Evolutionary conservation across 352 stramenopile species (phyloP).

Genomic region (Phytophthora chlamydospora): DNA sequence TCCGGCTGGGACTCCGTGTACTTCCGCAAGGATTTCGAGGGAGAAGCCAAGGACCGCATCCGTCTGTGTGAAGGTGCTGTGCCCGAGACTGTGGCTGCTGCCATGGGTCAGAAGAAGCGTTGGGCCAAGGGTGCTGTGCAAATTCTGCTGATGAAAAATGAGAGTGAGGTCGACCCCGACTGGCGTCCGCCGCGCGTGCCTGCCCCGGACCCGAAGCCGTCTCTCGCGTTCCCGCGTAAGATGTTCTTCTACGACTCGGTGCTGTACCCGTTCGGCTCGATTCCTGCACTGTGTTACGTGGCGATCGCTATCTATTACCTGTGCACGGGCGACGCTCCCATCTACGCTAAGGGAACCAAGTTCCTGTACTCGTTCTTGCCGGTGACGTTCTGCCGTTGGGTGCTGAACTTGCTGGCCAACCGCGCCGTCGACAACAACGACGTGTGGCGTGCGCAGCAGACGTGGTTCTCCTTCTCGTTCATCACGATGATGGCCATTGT

Average conservation of each 20-base stretch:
- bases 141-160: slow-evolving; percentile 91
- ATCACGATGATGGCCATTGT: slow-evolving; percentile 88
- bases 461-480: slow-evolving; percentile 92
- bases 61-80: slow-evolving; percentile 84
- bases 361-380: slow-evolving; percentile 91
- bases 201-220: slow-evolving; percentile 83
- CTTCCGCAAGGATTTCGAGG: slow-evolving; percentile 92
- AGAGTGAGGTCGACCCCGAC: slow-evolving; percentile 89
- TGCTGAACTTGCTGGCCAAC: slow-evolving; percentile 87
- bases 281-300: slow-evolving; percentile 87
- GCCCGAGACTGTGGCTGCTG: slow-evolving; percentile 83
- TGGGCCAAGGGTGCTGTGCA: slow-evolving; percentile 90
- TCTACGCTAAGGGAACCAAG: slow-evolving; percentile 81
- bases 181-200: slow-evolving; percentile 85
- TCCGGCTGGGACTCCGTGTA: slow-evolving; percentile 88
- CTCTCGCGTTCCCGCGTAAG: slow-evolving; percentile 81
- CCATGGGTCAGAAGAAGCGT: slow-evolving; percentile 88
- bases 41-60: slow-evolving; percentile 85
- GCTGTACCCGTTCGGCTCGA: slow-evolving; percentile 89
- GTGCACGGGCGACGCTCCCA: slow-evolving; percentile 82
- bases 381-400: slow-evolving; percentile 76
- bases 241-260: slow-evolving; percentile 93
- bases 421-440: slow-evolving; percentile 90
- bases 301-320: slow-evolving; percentile 88
- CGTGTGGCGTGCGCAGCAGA: slow-evolving; percentile 89